A percentile compares a stretch with the other conserved stretches of the same genome.
Evolutionary conservation across 2,329 filamentous ascomycete genomes (phyloP).

Genomic region (Diplocarpon rosae): DNA sequence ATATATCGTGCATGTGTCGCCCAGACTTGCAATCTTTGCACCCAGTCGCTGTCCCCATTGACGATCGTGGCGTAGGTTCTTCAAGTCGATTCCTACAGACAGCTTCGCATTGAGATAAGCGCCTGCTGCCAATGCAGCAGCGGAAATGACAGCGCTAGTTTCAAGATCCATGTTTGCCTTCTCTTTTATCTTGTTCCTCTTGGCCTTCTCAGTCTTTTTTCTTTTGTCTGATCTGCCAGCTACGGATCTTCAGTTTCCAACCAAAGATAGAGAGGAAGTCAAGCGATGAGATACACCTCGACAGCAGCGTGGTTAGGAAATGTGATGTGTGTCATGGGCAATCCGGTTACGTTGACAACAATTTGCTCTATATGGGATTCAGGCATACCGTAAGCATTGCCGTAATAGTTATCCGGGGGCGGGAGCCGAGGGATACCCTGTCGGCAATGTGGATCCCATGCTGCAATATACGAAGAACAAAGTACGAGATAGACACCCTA

Average conservation of each 20-base stretch:
- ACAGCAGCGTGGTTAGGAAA: too few relatives aligned
- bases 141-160: slow-evolving; percentile 8
- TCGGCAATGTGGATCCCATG: too few relatives aligned
- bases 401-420: too few relatives aligned
- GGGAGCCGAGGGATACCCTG: too few relatives aligned
- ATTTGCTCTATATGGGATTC: too few relatives aligned
- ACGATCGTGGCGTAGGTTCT: slow-evolving; percentile 27
- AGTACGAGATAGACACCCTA: too few relatives aligned
- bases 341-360: too few relatives aligned
- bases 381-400: too few relatives aligned
- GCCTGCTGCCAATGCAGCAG: slow-evolving; percentile 25
- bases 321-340: too few relatives aligned
- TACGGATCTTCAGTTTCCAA: neutral
- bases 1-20: slow-evolving; percentile 32
- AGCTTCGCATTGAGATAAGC: slow-evolving; percentile 35
- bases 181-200: neutral
- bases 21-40: slow-evolving; percentile 29
- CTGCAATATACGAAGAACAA: too few relatives aligned
- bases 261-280: too few relatives aligned
- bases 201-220: neutral
- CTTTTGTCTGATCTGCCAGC: neutral
- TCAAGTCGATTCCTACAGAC: slow-evolving; percentile 31
- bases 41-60: slow-evolving; percentile 27
- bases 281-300: too few relatives aligned
- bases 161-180: slow-evolving; percentile 13